Percentiles rank a stretch among this genome's conserved stretches.
These are phyloP conservation scores for Auricularia sp. DNA, from an alignment of 768 basidiomycete genomes.

Conservation along the genomic window DNA sequence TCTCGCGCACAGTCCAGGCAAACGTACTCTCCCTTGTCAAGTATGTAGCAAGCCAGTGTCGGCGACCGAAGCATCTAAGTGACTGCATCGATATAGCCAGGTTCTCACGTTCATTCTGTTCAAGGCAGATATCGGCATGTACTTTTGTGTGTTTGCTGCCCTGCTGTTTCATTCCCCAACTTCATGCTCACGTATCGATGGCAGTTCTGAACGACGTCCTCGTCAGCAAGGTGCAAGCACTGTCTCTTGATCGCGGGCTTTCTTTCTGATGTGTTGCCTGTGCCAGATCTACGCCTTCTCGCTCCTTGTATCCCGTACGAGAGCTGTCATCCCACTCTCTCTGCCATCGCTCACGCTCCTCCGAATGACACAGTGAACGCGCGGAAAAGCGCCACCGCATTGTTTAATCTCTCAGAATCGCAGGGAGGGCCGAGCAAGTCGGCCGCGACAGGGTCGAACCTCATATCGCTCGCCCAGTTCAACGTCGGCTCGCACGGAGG, in stretches of 20 bases:
- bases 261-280: too few species aligned
- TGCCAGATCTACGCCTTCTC: slow-evolving; percentile 1
- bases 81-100: not conserved
- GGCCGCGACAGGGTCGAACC: not conserved
- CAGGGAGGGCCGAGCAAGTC: not conserved
- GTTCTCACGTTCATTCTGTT: not conserved
- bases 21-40: not conserved
- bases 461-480: not conserved
- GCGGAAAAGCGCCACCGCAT: not conserved
- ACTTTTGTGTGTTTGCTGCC: not conserved
- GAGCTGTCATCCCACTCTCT: not conserved
- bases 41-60: too few species aligned
- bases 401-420: not conserved
- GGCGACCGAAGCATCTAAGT: too few species aligned
- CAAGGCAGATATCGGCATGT: not conserved
- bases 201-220: not conserved
- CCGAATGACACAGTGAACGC: not conserved
- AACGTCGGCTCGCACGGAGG: not conserved
- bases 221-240: not conserved
- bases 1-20: not conserved
- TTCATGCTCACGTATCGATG: too few species aligned
- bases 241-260: too few species aligned
- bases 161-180: too few species aligned
- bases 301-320: not conserved
- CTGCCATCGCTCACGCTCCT: not conserved